These are phyloP conservation scores for Chlorella sp. DNA, from an alignment of 139 green algal species.

Conservation along the genomic window DNA sequence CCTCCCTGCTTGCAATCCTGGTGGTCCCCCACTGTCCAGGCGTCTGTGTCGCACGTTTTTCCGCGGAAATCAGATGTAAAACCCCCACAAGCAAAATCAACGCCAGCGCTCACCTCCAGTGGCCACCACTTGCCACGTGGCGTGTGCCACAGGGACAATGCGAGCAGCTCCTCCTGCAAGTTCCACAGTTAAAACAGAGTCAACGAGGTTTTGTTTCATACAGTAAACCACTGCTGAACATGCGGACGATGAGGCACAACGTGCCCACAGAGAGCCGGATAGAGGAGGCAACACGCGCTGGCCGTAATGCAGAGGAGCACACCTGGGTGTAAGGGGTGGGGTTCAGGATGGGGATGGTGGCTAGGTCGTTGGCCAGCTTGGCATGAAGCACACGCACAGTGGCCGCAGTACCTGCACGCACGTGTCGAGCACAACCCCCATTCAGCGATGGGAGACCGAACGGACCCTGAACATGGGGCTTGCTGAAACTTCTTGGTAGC, in stretches of 20 bases:
- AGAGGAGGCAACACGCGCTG: too few relatives aligned
- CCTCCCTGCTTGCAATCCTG: too few relatives aligned
- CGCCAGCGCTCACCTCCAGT: background rate
- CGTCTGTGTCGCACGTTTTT: too few relatives aligned
- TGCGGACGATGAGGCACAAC: too few relatives aligned
- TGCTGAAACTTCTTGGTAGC: background rate
- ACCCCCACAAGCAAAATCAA: too few relatives aligned
- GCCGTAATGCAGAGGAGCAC: background rate
- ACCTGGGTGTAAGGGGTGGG: background rate
- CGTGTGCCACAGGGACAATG: conserved; percentile 29
- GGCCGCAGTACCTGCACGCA: background rate
- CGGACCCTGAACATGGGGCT: background rate
- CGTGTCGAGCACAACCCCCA: background rate
- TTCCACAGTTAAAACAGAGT: background rate
- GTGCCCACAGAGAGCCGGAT: too few relatives aligned
- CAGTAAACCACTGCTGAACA: background rate
- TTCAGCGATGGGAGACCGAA: too few relatives aligned
- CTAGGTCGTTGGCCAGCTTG: conserved; percentile 32
- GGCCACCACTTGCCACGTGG: conserved; percentile 47
- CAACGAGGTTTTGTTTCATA: background rate
- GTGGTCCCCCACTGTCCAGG: too few relatives aligned
- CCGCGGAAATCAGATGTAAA: too few relatives aligned
- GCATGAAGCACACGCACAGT: conserved; percentile 27
- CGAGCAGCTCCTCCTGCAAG: conserved; percentile 23
- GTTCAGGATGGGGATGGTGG: conserved; percentile 37